These are phyloP conservation scores for Ogataea wickerhamii DNA, from an alignment of 805 yeast species.

Conservation along the genomic window DNA sequence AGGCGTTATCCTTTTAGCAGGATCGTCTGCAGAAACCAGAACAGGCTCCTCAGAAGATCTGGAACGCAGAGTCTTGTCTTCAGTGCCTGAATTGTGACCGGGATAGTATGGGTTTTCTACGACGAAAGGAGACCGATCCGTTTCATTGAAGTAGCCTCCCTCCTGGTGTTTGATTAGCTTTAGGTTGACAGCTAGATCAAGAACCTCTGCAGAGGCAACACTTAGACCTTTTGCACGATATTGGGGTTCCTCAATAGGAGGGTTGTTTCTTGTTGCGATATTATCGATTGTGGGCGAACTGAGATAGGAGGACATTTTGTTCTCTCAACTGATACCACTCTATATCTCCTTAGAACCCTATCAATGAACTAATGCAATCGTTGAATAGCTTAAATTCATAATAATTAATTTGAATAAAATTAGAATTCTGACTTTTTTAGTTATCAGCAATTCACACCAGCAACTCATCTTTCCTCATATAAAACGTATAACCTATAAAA, in stretches of 20 bases:
- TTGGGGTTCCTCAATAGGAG: conserved; percentile 21
- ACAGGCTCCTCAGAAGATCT: conserved; percentile 14
- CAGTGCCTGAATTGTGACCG: conserved; percentile 23
- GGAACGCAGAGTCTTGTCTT: conserved; percentile 10
- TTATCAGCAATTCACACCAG: too few relatives aligned
- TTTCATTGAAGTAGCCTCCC: conserved; percentile 57
- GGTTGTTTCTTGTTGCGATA: conserved; percentile 13
- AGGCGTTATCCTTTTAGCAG: conserved; percentile 20
- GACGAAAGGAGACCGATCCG: conserved; percentile 47
- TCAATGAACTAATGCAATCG: too few relatives aligned
- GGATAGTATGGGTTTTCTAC: conserved; percentile 40
- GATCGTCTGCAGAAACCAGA: conserved; percentile 13
- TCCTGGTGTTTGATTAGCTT: conserved; percentile 45
- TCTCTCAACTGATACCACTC: too few relatives aligned
- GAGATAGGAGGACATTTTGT: conserved; percentile 1
- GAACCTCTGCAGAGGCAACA: conserved; percentile 21
- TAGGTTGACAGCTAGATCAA: conserved; percentile 34
- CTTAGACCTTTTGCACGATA: conserved; percentile 17
- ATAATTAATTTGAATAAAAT: too few relatives aligned
- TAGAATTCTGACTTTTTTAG: too few relatives aligned
- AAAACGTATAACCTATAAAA: background rate
- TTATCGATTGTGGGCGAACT: conserved; percentile 25
- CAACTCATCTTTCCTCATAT: too few relatives aligned
- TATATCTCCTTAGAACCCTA: too few relatives aligned
- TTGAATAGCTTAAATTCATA: too few relatives aligned